Base-by-base conservation (phyloP, 2,329 filamentous ascomycete species). In the Diaporthe humulicola region DNA sequence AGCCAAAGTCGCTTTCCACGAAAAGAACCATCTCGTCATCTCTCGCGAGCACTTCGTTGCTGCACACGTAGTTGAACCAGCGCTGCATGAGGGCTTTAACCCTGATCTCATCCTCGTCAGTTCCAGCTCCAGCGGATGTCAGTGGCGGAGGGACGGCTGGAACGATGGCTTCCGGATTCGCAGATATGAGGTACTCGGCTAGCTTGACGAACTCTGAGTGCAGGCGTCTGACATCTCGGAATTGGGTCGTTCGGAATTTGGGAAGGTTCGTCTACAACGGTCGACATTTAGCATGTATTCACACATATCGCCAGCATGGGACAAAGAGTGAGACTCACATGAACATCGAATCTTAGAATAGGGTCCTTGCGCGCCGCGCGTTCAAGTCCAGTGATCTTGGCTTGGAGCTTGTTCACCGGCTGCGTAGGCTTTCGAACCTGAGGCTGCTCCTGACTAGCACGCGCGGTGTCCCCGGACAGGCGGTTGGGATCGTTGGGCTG, bases 1-100 rank as follows among this genome's bases (percentile, higher is more conserved):
- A 99, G 54, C 97, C 97, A 83, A 98, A 98, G 83, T 99, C 97
- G 82, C 95, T 98, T 85, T 99, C 97, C n/a, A 99, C 95, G 80
- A 99, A 99, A 75, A 98, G 92, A 7, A 98, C 92, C 92, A 98
- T 96, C 85, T 99, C 97, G 77, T 98, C 96, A 82, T 99, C 97
- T 76, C 94, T 92, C 88, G 98, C 98, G 10, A 99, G 90, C 1
- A 97, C 92, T 48, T 98, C 96, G 79, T 97, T 98, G 80, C 91
- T 91, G 85, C 97, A 98, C 28, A 99, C 93, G 75, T 94, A 94
- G 83, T 98, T 98, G 80, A 99, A 89, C 97, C 97, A 99, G 82
- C 95, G 90, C 85, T 99, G 97, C 87, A 99, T 90, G 12, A 95
- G 90, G 1, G 92, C 91, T 85, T 98, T 98, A 76, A 98, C 94